These are phyloP conservation scores for Auricularia sp. DNA, from an alignment of 768 basidiomycete species.

Conservation along the genomic window DNA sequence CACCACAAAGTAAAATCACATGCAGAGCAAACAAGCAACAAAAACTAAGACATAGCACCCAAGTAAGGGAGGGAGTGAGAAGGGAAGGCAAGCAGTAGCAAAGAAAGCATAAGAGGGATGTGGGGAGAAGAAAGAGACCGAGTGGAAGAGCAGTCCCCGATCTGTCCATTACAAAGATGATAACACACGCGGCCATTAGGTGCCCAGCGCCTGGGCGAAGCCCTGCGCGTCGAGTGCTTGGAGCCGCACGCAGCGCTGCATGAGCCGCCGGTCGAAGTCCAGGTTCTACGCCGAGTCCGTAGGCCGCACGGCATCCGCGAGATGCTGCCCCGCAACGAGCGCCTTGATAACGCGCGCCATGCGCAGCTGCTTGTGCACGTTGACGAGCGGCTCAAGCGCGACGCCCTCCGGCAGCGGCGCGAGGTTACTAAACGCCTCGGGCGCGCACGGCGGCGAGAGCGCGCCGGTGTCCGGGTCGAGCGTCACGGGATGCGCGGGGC, in stretches of 20 bases:
- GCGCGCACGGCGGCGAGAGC: constrained; percentile 61
- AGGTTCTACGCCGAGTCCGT: constrained; percentile 36
- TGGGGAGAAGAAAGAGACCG: too few species aligned
- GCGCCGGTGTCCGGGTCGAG: constrained; percentile 53
- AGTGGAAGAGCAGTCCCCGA: too few species aligned
- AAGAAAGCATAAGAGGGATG: too few species aligned
- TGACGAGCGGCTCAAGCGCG: constrained; percentile 77
- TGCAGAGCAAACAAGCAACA: too few species aligned
- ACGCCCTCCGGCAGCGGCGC: constrained; percentile 62
- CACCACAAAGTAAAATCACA: too few species aligned
- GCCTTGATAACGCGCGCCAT: constrained; percentile 75
- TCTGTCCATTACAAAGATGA: too few species aligned
- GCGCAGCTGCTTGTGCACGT: constrained; percentile 79
- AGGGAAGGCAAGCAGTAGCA: too few species aligned
- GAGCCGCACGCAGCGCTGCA: constrained; percentile 63
- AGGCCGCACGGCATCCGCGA: constrained; percentile 37
- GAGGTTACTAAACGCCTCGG: constrained; percentile 69
- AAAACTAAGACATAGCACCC: too few species aligned
- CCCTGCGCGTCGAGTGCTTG: constrained; percentile 44
- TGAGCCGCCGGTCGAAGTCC: constrained; percentile 57
- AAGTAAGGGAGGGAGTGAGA: too few species aligned
- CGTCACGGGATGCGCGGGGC: constrained; percentile 57
- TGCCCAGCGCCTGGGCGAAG: neutral
- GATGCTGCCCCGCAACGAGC: constrained; percentile 73
- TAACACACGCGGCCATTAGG: neutral